Evolutionary conservation across 768 basidiomycete species (phyloP).

Genomic region (Mycena chlorophos): DNA sequence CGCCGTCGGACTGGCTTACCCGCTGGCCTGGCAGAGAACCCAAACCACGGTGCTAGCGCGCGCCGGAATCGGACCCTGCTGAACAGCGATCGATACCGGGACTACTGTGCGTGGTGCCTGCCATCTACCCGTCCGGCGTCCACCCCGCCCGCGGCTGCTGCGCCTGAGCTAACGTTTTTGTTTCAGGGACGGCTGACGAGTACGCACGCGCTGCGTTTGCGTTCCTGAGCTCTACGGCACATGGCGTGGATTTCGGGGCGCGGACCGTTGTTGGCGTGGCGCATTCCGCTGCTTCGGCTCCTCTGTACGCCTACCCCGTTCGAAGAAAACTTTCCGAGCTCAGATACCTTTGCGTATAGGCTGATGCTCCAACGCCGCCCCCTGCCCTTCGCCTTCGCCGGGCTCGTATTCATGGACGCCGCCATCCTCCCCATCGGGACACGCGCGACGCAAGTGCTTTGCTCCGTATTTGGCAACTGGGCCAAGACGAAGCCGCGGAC

Average conservation of each 20-base stretch:
- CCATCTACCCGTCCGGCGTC: too few species aligned
- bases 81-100: conserved; percentile 3
- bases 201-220: conserved; percentile 9
- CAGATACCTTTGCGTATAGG: conserved; percentile 1
- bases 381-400: conserved; percentile 11
- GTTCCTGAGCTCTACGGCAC: conserved; percentile 3
- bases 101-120: not conserved
- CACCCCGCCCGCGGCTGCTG: not conserved
- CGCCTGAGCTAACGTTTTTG: not conserved
- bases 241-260: conserved; percentile 8
- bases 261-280: conserved; percentile 14
- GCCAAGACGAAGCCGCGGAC: conserved; percentile 20
- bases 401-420: conserved; percentile 21
- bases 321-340: not conserved
- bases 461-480: conserved; percentile 20
- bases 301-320: conserved; percentile 11
- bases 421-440: conserved; percentile 20
- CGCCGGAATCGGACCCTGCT: conserved; percentile 4
- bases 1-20: not conserved
- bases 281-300: conserved; percentile 20
- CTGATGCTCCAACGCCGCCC: conserved; percentile 14
- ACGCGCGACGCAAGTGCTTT: conserved; percentile 8
- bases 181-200: conserved; percentile 7
- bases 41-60: conserved; percentile 14
- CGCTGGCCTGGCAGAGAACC: too few species aligned